Evolutionary conservation across 1,284 basidiomycete genomes (phyloP), one percentile per base, ranked within the genome.

Genomic region (Marasmius sp.): DNA sequence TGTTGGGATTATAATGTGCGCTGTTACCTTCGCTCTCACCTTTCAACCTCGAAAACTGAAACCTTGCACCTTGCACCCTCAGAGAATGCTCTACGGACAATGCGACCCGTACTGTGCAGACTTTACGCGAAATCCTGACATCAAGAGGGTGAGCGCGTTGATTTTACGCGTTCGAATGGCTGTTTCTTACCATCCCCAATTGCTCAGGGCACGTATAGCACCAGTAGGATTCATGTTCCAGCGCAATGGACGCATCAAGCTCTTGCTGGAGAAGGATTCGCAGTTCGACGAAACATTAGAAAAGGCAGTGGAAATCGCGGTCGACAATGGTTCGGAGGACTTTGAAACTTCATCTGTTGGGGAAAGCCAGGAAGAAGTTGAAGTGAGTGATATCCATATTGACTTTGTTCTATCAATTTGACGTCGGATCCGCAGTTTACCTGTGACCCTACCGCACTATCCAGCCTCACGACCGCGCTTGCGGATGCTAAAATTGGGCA

Each of bases 61-160:
- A n/a, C n/a, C n/a, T 61, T 48, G 18, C 53, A 52, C 66, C 51
- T 54, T 37, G 54, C 58, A 49, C 58, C 51, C 65, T 60, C 68
- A 94, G 92, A 71, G 92, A 94, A 74, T 93, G 89, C 70, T 71
- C 88, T 51, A 89, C 91, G 34, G 86, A 92, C 68, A 94, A 94
- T 68, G 75, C 81, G 34, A 88, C 87, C 58, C 84, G 92, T 47
- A 92, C 92, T 6, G 77, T 89, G 41, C 82, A 85, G 59, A 81
- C 81, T 59, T 76, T 94, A 51, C 85, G 85, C 53, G 85, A 88
- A 62, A 79, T 87, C 22, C 72, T 94, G 57, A 81, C 78, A 37
- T 74, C 77, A 41, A 80, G 89, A 68, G 80, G 82, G 92, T 92
- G 65, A 62, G 82, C 71, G 6, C 34, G 14, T 58, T 56, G 53